Evolutionary conservation across 352 stramenopile species (phyloP).

Genomic region (Phytophthora uliginosa): DNA sequence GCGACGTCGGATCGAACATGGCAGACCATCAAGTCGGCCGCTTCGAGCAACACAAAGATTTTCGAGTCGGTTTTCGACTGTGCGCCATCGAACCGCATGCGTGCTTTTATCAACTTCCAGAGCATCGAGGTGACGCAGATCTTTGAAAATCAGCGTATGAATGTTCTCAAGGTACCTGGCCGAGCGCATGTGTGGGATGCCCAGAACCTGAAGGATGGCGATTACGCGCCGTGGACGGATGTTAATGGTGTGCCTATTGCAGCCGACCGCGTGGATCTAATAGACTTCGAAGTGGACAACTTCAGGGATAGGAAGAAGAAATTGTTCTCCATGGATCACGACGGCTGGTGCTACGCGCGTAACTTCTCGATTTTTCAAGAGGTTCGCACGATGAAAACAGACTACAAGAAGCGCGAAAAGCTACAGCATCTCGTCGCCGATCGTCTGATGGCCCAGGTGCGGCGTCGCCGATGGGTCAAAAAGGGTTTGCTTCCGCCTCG

Average conservation of each 20-base stretch:
- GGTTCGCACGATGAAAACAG: constrained; percentile 79
- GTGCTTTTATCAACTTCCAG: constrained; percentile 79
- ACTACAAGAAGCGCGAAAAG: constrained; percentile 85
- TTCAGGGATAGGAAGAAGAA: constrained; percentile 86
- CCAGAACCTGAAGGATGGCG: constrained; percentile 81
- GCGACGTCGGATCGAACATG: constrained; percentile 72
- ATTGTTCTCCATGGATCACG: constrained; percentile 88
- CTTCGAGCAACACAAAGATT: constrained; percentile 78
- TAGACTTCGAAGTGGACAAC: constrained; percentile 84
- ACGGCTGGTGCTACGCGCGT: constrained; percentile 88
- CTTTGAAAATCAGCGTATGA: constrained; percentile 90
- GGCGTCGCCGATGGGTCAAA: constrained; percentile 82
- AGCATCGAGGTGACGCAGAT: constrained; percentile 87
- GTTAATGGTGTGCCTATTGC: constrained; percentile 88
- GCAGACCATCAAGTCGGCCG: constrained; percentile 64
- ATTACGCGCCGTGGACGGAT: constrained; percentile 89
- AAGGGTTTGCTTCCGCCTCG: constrained; percentile 57
- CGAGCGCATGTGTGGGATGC: constrained; percentile 79
- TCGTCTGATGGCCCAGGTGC: constrained; percentile 86
- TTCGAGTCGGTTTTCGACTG: constrained; percentile 90
- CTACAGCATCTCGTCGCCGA: constrained; percentile 90
- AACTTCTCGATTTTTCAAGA: constrained; percentile 92
- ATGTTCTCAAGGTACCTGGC: constrained; percentile 76
- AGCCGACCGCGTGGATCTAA: constrained; percentile 76
- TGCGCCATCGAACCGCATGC: constrained; percentile 84